A percentile compares a stretch with the other conserved stretches of the same genome.
Conservation (phyloP, 768 basidiomycete genomes). For the Floccularia luteovirens region DNA sequence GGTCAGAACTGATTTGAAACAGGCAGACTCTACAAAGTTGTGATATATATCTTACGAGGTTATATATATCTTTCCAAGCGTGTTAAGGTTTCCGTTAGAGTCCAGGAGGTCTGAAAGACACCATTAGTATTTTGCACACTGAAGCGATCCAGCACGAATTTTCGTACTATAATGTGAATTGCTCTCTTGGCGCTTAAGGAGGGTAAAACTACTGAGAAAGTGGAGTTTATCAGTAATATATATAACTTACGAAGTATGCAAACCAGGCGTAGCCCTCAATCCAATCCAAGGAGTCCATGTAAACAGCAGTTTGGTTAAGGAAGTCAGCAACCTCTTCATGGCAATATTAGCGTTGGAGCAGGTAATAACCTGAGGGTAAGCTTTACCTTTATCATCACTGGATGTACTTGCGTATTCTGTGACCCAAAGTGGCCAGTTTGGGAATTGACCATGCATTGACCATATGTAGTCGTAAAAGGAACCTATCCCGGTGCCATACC, state of each 20-base stretch:
- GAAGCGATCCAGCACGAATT: slow-evolving; percentile 8
- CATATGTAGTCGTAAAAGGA: slow-evolving; percentile 25
- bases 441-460: slow-evolving; percentile 30
- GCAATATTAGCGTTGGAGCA: slow-evolving; percentile 14
- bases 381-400: slow-evolving; percentile 29
- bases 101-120: slow-evolving; percentile 30
- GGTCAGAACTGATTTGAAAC: too few relatives aligned
- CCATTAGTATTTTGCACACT: slow-evolving; percentile 3
- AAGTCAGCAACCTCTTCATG: slow-evolving; percentile 38
- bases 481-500: slow-evolving; percentile 22
- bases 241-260: slow-evolving; percentile 34
- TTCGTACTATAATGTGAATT: slow-evolving; percentile 35
- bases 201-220: too few relatives aligned
- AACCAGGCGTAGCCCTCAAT: slow-evolving; percentile 65
- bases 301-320: slow-evolving; percentile 49
- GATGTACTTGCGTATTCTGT: slow-evolving; percentile 58
- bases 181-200: slow-evolving; percentile 34
- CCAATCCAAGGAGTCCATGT: slow-evolving; percentile 47
- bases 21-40: too few relatives aligned
- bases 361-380: neutral
- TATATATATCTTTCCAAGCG: slow-evolving; percentile 36
- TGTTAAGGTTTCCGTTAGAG: slow-evolving; percentile 35
- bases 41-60: too few relatives aligned
- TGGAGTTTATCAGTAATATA: slow-evolving; percentile 12
- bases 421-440: slow-evolving; percentile 50